These are phyloP conservation scores for Pseudogymnoascus sp. DNA, from an alignment of 2,329 filamentous ascomycete genomes.

Conservation along the genomic window DNA sequence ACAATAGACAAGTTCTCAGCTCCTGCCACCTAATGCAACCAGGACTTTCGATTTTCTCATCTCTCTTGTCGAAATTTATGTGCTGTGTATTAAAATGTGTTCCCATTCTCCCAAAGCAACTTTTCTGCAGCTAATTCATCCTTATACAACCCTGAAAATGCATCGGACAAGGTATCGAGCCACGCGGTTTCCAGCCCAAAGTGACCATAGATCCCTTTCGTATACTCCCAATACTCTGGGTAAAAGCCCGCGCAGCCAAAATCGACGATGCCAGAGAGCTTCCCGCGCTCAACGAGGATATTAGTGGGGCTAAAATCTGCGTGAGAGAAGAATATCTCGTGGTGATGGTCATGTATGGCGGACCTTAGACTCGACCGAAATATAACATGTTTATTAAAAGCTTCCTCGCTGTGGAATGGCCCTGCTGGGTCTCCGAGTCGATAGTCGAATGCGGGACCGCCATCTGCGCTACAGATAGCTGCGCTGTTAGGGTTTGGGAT, in stretches of 20 bases:
- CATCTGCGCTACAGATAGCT: slow-evolving; percentile 6
- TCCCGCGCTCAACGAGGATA: slow-evolving; percentile 6
- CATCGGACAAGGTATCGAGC: neutral
- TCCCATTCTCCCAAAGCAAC: neutral
- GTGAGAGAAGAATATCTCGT: slow-evolving; percentile 10
- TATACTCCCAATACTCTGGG: slow-evolving; percentile 12
- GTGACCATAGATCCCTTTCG: slow-evolving; percentile 8
- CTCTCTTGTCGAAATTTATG: neutral
- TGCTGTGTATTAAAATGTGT: neutral
- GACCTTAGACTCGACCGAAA: neutral
- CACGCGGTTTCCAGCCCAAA: slow-evolving; percentile 1
- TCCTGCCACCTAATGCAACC: neutral
- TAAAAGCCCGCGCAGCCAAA: slow-evolving; percentile 10
- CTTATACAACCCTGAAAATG: neutral
- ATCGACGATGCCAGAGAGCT: slow-evolving; percentile 10
- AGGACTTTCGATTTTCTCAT: neutral
- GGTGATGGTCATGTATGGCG: neutral
- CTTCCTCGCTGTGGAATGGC: slow-evolving; percentile 4
- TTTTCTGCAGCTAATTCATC: neutral
- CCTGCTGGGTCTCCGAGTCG: neutral
- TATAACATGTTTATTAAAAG: slow-evolving; percentile 9
- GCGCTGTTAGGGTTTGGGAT: slow-evolving; percentile 10
- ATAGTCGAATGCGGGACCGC: slow-evolving; percentile 11
- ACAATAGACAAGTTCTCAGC: neutral
- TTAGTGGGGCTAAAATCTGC: slow-evolving; percentile 10